phyloP scores from a whole-genome alignment of 345 rosid genomes.

The Populus simonii region DNA sequence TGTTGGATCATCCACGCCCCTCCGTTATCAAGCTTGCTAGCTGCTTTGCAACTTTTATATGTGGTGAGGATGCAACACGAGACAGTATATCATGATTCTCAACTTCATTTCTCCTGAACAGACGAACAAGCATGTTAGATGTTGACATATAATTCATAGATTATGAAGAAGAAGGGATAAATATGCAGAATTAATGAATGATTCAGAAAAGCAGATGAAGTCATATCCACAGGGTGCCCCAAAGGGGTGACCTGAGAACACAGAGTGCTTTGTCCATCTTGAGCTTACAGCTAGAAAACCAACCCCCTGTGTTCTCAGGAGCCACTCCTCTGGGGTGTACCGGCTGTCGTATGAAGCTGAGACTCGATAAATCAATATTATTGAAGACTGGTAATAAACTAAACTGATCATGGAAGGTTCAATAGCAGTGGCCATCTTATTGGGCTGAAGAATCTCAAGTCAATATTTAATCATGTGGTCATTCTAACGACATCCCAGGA shows the following conservation, averaged over 20 bases:
- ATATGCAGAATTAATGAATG: no score
- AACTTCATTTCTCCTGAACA: no score
- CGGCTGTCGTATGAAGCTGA: background rate
- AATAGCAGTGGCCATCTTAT: background rate
- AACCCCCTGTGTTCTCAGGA: constrained; percentile 27
- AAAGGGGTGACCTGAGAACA: constrained; percentile 50
- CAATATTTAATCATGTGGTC: background rate
- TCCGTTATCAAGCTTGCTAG: no score
- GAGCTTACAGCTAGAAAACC: background rate
- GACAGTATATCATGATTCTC: no score
- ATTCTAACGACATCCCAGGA: background rate
- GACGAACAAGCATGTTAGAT: no score
- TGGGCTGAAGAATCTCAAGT: background rate
- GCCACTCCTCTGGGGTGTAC: constrained; percentile 24
- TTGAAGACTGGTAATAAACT: background rate
- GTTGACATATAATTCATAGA: no score
- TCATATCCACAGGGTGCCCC: constrained; percentile 18
- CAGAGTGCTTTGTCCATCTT: background rate
- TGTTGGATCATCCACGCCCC: no score
- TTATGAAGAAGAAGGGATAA: no score
- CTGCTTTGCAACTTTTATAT: no score
- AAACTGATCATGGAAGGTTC: no score
- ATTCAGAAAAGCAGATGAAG: no score
- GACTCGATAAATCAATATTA: background rate
- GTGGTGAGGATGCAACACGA: no score